phyloP scores from a whole-genome alignment of 192 early-diverging fungal genomes.

The Dispira simplex region DNA sequence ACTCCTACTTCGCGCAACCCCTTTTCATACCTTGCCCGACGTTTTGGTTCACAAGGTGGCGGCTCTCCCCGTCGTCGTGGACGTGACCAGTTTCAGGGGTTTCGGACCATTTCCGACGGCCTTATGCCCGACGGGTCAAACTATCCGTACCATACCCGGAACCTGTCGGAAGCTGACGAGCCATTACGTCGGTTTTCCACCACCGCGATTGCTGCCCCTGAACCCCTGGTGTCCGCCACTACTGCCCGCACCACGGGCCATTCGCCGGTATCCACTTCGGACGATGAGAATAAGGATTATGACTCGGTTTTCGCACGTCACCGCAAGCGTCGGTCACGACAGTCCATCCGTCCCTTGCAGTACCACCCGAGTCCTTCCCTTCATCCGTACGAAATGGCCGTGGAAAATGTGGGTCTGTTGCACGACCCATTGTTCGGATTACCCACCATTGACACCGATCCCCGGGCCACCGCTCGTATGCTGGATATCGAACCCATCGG shows the following conservation, averaged over 20 bases:
- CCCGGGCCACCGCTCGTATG: background rate
- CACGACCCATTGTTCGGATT: constrained; percentile 10
- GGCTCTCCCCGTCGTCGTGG: background rate
- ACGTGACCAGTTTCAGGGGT: background rate
- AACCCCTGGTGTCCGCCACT: background rate
- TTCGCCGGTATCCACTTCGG: background rate
- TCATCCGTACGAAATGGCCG: constrained; percentile 10
- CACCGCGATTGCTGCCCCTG: constrained; percentile 7
- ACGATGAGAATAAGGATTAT: background rate
- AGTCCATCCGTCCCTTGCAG: background rate
- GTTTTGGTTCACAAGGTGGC: background rate
- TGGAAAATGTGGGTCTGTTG: constrained; percentile 8
- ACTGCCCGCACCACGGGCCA: background rate
- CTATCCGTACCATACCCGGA: background rate
- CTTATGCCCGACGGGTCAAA: constrained; percentile 3
- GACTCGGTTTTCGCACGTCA: background rate
- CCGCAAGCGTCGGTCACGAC: background rate
- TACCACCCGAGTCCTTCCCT: background rate
- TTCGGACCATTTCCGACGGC: constrained; percentile 6
- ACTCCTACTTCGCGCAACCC: constrained; percentile 7
- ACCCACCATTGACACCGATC: constrained; percentile 3
- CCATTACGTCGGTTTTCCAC: constrained; percentile 11
- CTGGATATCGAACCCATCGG: background rate
- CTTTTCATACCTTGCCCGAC: constrained; percentile 6
- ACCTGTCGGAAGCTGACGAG: background rate